Evolutionary conservation across 352 stramenopile species (phyloP), one percentile per base, ranked within the genome.

Genomic region (Thalassiosira sp.): DNA sequence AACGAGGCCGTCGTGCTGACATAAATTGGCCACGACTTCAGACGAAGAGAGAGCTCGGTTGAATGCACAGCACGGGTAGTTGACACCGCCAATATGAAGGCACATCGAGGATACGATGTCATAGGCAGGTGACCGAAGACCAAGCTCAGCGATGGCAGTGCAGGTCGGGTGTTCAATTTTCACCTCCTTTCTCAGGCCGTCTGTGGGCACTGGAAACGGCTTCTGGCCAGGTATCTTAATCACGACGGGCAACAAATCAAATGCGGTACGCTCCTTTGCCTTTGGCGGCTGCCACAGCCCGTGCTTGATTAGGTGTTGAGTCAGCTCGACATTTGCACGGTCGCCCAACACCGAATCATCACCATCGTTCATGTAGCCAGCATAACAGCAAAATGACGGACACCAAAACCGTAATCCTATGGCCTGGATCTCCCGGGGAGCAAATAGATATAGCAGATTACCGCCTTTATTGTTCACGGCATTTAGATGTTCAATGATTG

Each of bases 201-300:
- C 35, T n/a, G 52, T 5, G 31, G 31, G 31, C 31, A 40, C 31
- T 40, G 31, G 5, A 10, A 40, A 40, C 31, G 48, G 33, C 25
- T 59, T 25, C n/a, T 27, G 18, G 16, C 27, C 52, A 6, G 72
- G 53, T 7, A 64, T 40, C 42, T 82, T 75, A 15, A 82, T 1
- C 3, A 82, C 76, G 7, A 84, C 33, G 13, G 76, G 76, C 27
- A 84, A 46, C 1, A 82, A 43, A 52, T 84, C 76, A 59, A 84
- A 84, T 42, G 27, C 13, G 5, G 52, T 67, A 2, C 31, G 25
- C 1, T 46, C 31, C 43, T 79, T 43, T 5, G 49, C 31, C 43
- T 79, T 43, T 16, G 77, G 77, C 7, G 77, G 45, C 13, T 46
- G 37, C 77, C 77, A 85, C 0, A 72, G 25, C 7, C 28, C 40